Conservation (phyloP, 129 eudicot species). For the Gnaphalium uliginosum region DNA sequence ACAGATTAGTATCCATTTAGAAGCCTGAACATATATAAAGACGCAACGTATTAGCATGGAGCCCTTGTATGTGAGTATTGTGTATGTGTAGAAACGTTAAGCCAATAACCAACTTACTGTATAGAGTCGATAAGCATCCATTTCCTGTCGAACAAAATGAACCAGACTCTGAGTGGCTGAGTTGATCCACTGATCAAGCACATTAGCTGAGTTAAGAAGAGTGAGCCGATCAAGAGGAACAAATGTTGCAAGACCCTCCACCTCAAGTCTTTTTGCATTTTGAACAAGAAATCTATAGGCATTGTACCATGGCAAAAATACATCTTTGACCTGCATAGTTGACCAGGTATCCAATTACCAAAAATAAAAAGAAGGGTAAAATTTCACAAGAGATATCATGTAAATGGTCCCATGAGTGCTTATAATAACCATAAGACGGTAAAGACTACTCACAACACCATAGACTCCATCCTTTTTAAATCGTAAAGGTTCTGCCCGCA, state of each 20-base stretch:
- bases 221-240: constrained; percentile 57
- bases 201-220: constrained; percentile 68
- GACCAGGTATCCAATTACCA: neutral
- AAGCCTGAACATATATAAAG: neutral
- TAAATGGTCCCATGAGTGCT: neutral
- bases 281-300: constrained; percentile 93
- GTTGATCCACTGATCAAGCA: constrained; percentile 92
- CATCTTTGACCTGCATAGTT: constrained; percentile 59
- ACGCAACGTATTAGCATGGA: neutral
- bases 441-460: constrained; percentile 62
- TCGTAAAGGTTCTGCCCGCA: constrained; percentile 93
- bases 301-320: constrained; percentile 92
- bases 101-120: constrained; percentile 46
- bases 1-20: constrained; percentile 8
- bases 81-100: neutral
- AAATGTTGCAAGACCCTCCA: constrained; percentile 72
- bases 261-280: constrained; percentile 80
- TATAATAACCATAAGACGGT: neutral
- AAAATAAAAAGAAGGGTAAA: neutral
- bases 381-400: neutral
- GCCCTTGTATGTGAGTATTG: neutral
- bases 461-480: constrained; percentile 86
- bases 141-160: constrained; percentile 87
- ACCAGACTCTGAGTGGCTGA: constrained; percentile 86
- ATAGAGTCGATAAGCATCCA: constrained; percentile 86